Conservation (phyloP, 257 asterid species). For the Petunia secreta region DNA sequence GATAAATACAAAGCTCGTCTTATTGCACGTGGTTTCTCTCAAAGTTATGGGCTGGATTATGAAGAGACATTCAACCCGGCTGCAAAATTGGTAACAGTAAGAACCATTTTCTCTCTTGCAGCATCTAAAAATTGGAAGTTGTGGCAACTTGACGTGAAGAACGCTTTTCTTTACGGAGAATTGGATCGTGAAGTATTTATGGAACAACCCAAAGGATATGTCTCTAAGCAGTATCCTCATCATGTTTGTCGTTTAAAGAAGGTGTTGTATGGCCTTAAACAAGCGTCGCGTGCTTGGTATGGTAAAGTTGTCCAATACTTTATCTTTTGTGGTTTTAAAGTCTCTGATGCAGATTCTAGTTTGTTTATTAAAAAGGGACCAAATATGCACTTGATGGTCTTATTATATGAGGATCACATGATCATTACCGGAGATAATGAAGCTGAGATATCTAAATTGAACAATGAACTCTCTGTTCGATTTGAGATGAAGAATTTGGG, state of each 20-base stretch:
- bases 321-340: conserved; percentile 28
- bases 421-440: conserved; percentile 7
- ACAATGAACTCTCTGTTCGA: neutral
- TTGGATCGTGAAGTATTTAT: conserved; percentile 21
- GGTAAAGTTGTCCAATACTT: conserved; percentile 30
- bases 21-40: conserved; percentile 27
- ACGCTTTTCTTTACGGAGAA: neutral
- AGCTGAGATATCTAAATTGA: conserved; percentile 11
- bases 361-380: conserved; percentile 18
- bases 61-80: conserved; percentile 28
- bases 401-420: neutral
- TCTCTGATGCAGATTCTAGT: conserved; percentile 23
- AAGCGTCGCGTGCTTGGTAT: conserved; percentile 32
- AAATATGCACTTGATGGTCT: conserved; percentile 14
- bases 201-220: neutral
- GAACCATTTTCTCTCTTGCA: neutral
- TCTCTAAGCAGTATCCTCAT: neutral
- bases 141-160: neutral
- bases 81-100: conserved; percentile 18
- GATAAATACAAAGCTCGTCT: conserved; percentile 20
- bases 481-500: conserved; percentile 36
- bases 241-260: conserved; percentile 30
- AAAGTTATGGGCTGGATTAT: conserved; percentile 23
- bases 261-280: conserved; percentile 29
- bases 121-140: conserved; percentile 17